Percentiles rank a stretch among this genome's conserved stretches.
Evolutionary conservation across 2,329 filamentous ascomycete genomes (phyloP).

Genomic region (Curvularia eragrostidis): DNA sequence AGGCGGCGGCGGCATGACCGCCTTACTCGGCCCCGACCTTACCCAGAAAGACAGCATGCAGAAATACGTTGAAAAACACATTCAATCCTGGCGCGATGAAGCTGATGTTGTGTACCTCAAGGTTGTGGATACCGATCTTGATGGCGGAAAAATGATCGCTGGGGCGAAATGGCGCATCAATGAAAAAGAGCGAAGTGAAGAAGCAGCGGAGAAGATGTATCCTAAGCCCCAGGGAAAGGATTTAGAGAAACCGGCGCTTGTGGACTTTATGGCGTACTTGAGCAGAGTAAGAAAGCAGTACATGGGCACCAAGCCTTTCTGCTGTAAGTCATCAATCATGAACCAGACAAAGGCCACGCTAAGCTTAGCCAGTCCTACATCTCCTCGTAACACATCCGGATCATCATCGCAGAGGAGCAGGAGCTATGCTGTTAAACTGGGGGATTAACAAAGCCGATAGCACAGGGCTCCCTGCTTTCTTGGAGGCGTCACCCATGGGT

Average conservation of each 20-base stretch:
- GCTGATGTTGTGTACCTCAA: constrained; percentile 40
- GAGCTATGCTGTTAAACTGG: constrained; percentile 49
- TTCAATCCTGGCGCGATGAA: constrained; percentile 37
- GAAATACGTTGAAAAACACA: constrained; percentile 32
- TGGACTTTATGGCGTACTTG: constrained; percentile 41
- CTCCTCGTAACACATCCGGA: constrained; percentile 47
- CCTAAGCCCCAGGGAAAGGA: constrained; percentile 35
- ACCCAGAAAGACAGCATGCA: constrained; percentile 27
- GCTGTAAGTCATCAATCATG: constrained; percentile 28
- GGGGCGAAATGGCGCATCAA: constrained; percentile 49
- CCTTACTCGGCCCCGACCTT: constrained; percentile 28
- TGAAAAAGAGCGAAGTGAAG: constrained; percentile 39
- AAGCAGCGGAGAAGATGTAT: constrained; percentile 40
- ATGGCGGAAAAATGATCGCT: constrained; percentile 42
- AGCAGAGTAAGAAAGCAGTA: constrained; percentile 33
- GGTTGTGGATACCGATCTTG: constrained; percentile 43
- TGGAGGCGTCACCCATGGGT: constrained; percentile 53
- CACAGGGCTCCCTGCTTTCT: constrained; percentile 49
- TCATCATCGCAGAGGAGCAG: constrained; percentile 53
- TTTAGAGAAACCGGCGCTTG: constrained; percentile 31
- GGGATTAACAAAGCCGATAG: constrained; percentile 52
- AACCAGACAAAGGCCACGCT: not conserved
- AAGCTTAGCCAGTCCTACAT: constrained; percentile 35
- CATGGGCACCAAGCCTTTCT: constrained; percentile 48
- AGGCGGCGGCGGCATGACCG: constrained; percentile 35